phyloP scores from a whole-genome alignment of 2,329 filamentous ascomycete species.

The Colletotrichum trifolii region DNA sequence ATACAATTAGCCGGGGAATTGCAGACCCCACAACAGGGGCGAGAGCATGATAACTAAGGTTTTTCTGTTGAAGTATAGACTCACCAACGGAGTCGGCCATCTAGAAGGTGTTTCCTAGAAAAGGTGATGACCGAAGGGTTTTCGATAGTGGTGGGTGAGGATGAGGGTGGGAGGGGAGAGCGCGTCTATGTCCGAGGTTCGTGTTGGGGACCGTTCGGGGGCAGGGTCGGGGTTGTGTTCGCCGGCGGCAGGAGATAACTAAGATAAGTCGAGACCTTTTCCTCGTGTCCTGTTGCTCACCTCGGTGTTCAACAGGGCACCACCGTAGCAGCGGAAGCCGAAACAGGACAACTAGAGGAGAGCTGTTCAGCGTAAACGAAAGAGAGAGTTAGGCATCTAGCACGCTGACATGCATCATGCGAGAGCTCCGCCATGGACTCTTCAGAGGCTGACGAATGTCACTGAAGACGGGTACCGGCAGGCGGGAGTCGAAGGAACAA shows the following conservation, averaged over 20 bases:
- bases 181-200: slow-evolving; percentile 27
- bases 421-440: slow-evolving; percentile 33
- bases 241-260: slow-evolving; percentile 23
- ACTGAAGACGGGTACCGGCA: slow-evolving; percentile 15
- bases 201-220: slow-evolving; percentile 19
- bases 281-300: slow-evolving; percentile 6
- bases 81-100: slow-evolving; percentile 54
- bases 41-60: slow-evolving; percentile 19
- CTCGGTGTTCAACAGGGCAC: slow-evolving; percentile 7
- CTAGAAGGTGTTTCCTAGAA: slow-evolving; percentile 28
- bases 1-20: slow-evolving; percentile 36
- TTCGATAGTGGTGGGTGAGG: slow-evolving; percentile 10
- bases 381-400: slow-evolving; percentile 21
- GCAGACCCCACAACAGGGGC: slow-evolving; percentile 39
- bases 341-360: slow-evolving; percentile 6
- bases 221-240: slow-evolving; percentile 25
- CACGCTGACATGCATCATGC: slow-evolving; percentile 33
- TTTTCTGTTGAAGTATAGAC: slow-evolving; percentile 38
- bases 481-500: slow-evolving; percentile 3
- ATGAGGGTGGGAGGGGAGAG: slow-evolving; percentile 3
- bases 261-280: slow-evolving; percentile 19
- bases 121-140: slow-evolving; percentile 1
- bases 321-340: slow-evolving; percentile 16
- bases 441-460: not conserved
- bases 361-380: slow-evolving; percentile 16